Evolutionary conservation across 176 grass and related monocot genomes (phyloP), one percentile per base, ranked within the genome.

Genomic region (Tillandsia fasciculata): DNA sequence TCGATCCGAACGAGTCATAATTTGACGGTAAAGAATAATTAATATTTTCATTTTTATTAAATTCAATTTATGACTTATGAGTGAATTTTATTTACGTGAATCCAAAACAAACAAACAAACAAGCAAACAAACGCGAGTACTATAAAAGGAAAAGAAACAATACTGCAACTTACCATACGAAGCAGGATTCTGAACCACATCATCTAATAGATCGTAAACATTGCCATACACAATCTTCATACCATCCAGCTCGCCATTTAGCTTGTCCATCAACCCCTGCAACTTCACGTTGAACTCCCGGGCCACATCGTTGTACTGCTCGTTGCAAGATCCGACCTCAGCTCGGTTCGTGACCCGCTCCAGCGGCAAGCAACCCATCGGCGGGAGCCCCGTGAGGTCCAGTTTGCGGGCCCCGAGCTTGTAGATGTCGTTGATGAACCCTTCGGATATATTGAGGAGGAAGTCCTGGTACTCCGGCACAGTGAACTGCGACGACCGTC

Each of bases 341-440:
- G 54, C 29, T 2, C 1, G 12, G 73, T 88, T 88, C 22, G 71
- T 53, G 12, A 79, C 72, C 72, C 88, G 65, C 48, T 59, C 26
- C 0, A 70, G 13, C 3, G 88, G 85, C 23, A 91, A 1, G 76
- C 88, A 85, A 9, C 88, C 88, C 28, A 91, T 73, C 67, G 88
- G 75, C 42, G 56, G 48, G 20, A 91, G 72, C 15, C 88, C 75
- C 3, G 49, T 51, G 70, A 91, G 64, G 6, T 22, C 14, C 18
- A 91, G 26, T 81, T 85, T 91, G 53, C 79, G 81, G 0, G 78
- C 88, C 2, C 88, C 88, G 17, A 82, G 64, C 29, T 54, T 51
- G 70, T 91, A 49, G 61, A 29, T 48, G 12, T 27, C 64, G 4
- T 75, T 58, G 51, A 88, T n/a, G 72, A 83, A 80, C 2, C 18